Evolutionary conservation across 1,139 yeast species (phyloP).

Genomic region (Cylindricascospora bacillispora): DNA sequence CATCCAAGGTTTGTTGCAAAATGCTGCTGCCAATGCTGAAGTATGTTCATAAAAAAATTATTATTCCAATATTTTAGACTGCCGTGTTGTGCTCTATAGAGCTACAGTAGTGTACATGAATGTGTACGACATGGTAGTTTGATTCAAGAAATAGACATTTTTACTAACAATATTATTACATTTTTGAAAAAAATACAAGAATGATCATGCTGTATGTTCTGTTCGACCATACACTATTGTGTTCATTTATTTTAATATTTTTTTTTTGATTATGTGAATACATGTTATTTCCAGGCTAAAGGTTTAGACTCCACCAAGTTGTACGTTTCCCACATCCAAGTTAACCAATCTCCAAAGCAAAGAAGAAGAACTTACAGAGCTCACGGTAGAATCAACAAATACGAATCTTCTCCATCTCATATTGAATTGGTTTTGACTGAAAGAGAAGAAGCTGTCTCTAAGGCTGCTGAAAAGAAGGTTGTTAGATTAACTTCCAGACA

Average conservation of each 20-base stretch:
- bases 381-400: constrained; percentile 99
- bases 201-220: too few species aligned
- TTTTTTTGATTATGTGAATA: background rate
- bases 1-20: constrained; percentile 85
- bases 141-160: background rate
- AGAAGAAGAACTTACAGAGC: constrained; percentile 99
- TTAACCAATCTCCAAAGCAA: constrained; percentile 99
- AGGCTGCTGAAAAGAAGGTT: constrained; percentile 78
- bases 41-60: constrained; percentile 27
- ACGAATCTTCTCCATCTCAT: constrained; percentile 98
- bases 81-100: background rate
- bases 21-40: constrained; percentile 99
- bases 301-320: constrained; percentile 93
- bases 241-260: constrained; percentile 3
- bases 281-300: constrained; percentile 53
- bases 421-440: constrained; percentile 95
- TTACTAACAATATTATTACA: too few species aligned
- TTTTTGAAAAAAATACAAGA: too few species aligned
- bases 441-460: constrained; percentile 86
- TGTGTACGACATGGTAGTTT: background rate
- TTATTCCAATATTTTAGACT: background rate
- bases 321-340: constrained; percentile 96
- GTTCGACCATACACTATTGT: too few species aligned
- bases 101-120: background rate
- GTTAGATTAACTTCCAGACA: constrained; percentile 69